Base-by-base conservation (phyloP, 345 rosid genomes). In the Kernera saxatilis region DNA sequence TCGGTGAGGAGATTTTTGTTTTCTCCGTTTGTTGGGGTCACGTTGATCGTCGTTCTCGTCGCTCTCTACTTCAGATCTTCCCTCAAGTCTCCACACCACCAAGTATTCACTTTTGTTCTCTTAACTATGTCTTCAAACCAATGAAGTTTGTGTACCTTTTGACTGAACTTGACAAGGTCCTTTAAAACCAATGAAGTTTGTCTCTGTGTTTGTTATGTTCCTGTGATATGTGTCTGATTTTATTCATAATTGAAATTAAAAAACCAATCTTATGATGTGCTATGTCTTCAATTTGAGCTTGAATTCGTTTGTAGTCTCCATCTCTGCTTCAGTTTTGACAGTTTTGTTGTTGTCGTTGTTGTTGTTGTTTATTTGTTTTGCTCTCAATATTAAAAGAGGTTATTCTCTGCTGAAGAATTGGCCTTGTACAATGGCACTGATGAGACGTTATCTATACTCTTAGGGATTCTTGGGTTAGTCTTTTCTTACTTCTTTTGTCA, bases 391-490 rank as follows among this genome's bases (percentile, higher is more conserved):
- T 58, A 51, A 53, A 15, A 89, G 89, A 91, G 85, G 71, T 71
- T 94, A 57, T 91, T 86, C 69, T 79, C 82, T 68, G 79, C 65
- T 74, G 90, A 89, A 76, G 90, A 86, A 74, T 84, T 94, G 76
- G 79, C 88, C 15, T 56, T 80, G 80, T 80, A 86, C 77, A 94
- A 94, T 70, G 96, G 95, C 73, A 94, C 93, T 53, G 93, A 87
- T 76, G 88, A 78, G 4, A 55, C 84, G 3, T 62, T 85, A 22
- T 96, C 95, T 33, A 87, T 94, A 35, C 85, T 88, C 25, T 72
- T 91, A 49, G 98, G 91, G 72, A 91, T 89, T 77, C 87, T 94
- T 50, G 98, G 99, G 99, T 89, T 78, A 27, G 44, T 56, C 26
- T 22, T 62, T 35, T 44, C 15, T 37, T 37, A 62, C 68, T 60